Evolutionary conservation across 257 asterid species (phyloP).

Genomic region (Ophiorrhiza pumila): DNA sequence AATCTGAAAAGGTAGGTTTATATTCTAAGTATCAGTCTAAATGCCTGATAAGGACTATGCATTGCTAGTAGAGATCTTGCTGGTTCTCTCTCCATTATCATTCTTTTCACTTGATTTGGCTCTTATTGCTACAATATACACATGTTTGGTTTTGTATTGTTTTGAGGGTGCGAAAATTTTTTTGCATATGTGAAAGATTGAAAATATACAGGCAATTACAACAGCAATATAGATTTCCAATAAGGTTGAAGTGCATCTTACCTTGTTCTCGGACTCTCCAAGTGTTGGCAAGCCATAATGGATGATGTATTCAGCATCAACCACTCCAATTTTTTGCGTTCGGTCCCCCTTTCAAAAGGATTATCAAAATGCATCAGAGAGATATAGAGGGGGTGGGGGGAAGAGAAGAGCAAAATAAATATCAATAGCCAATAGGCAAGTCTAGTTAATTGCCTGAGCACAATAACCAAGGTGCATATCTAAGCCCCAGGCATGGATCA

Average conservation of each 20-base stretch:
- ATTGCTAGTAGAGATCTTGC: not conserved
- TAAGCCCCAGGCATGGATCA: constrained; percentile 95
- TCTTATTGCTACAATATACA: not conserved
- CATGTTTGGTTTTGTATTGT: not conserved
- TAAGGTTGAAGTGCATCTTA: constrained; percentile 11
- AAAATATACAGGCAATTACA: not conserved
- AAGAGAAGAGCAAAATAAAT: not conserved
- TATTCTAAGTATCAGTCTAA: not conserved
- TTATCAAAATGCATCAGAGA: not conserved
- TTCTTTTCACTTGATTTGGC: not conserved
- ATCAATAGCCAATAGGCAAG: not conserved
- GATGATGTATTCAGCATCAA: constrained; percentile 75
- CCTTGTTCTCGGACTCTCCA: constrained; percentile 60
- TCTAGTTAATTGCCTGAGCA: constrained; percentile 53
- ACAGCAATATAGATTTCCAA: not conserved
- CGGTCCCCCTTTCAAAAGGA: constrained; percentile 58
- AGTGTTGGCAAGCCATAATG: constrained; percentile 86
- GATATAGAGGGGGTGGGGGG: not conserved
- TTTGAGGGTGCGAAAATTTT: not conserved
- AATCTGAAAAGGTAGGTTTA: not conserved
- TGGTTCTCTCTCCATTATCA: not conserved
- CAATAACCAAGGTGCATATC: constrained; percentile 86
- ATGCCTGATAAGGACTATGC: not conserved
- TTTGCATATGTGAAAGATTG: not conserved
- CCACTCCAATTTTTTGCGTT: constrained; percentile 65